phyloP scores from a whole-genome alignment of 768 basidiomycete species.

The Calocybe indica region DNA sequence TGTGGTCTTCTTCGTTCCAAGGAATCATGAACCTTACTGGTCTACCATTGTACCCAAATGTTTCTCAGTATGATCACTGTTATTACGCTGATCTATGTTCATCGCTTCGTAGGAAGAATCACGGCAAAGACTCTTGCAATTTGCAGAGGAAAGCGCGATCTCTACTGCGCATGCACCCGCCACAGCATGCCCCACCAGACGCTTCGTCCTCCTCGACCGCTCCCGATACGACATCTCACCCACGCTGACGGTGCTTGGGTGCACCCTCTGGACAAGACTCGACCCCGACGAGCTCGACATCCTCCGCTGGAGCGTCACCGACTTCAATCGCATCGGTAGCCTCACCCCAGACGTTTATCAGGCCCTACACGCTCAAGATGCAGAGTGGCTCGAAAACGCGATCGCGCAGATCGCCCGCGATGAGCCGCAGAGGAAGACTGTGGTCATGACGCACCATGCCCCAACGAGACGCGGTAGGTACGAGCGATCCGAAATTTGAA shows the following conservation, averaged over 20 bases:
- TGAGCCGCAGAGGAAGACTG: constrained; percentile 21
- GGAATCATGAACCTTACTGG: constrained; percentile 23
- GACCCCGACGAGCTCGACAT: constrained; percentile 20
- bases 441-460: constrained; percentile 35
- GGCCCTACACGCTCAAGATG: constrained; percentile 19
- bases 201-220: constrained; percentile 26
- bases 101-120: no score
- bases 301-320: constrained; percentile 20
- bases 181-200: constrained; percentile 7
- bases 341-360: constrained; percentile 13
- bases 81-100: no score
- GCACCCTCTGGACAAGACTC: constrained; percentile 32
- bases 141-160: not conserved
- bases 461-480: constrained; percentile 29
- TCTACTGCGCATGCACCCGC: not conserved
- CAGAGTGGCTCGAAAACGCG: constrained; percentile 23
- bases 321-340: constrained; percentile 24
- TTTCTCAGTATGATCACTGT: no score
- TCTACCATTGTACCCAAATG: not conserved
- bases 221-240: constrained; percentile 26
- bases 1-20: constrained; percentile 26
- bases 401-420: constrained; percentile 16
- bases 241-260: constrained; percentile 30
- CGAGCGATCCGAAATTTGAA: constrained; percentile 22
- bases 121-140: not conserved